phyloP scores from a whole-genome alignment of 1,139 yeast genomes.

The Candida tropicalis region DNA sequence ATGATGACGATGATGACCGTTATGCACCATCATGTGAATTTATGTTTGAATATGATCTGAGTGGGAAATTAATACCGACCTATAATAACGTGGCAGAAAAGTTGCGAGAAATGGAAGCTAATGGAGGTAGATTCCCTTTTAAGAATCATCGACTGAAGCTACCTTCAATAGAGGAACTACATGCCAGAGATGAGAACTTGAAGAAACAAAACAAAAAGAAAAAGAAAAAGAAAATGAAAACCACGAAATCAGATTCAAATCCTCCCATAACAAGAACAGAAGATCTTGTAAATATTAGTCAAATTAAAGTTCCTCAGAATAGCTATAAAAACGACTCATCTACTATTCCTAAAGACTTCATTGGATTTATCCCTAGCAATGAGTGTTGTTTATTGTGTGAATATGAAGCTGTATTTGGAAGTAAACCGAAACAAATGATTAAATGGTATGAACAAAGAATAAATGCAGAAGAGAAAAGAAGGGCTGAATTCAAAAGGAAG shows the following conservation, averaged over 20 bases:
- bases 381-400: slow-evolving; percentile 59
- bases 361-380: slow-evolving; percentile 17
- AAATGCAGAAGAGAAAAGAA: slow-evolving; percentile 34
- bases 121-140: slow-evolving; percentile 12
- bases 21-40: slow-evolving; percentile 46
- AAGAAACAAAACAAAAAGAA: slow-evolving; percentile 22
- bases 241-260: neutral
- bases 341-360: slow-evolving; percentile 13
- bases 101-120: slow-evolving; percentile 28
- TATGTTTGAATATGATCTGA: slow-evolving; percentile 46
- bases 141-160: slow-evolving; percentile 13
- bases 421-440: slow-evolving; percentile 23
- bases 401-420: slow-evolving; percentile 47
- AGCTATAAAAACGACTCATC: slow-evolving; percentile 3
- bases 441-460: slow-evolving; percentile 33
- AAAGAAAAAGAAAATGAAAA: neutral
- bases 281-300: slow-evolving; percentile 1
- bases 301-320: neutral
- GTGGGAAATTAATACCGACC: slow-evolving; percentile 47
- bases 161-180: slow-evolving; percentile 22
- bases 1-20: slow-evolving; percentile 23
- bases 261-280: slow-evolving; percentile 4
- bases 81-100: slow-evolving; percentile 45
- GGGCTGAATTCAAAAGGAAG: slow-evolving; percentile 38
- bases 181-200: slow-evolving; percentile 22